Evolutionary conservation across 2,329 filamentous ascomycete species (phyloP).

Genomic region (Clonostachys rosea): DNA sequence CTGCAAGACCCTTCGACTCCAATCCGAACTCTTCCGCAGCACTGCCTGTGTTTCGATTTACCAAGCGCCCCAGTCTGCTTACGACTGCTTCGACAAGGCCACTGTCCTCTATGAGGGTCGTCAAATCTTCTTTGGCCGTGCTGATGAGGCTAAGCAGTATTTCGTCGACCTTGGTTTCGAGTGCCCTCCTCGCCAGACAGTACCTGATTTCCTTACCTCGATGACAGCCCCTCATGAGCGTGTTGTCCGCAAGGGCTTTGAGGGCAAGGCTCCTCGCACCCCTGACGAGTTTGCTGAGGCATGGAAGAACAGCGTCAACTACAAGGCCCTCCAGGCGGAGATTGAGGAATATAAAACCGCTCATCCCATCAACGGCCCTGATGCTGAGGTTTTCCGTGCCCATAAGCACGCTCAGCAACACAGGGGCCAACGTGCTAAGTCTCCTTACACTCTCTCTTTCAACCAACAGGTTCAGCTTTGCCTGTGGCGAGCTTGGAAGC

Average conservation of each 20-base stretch:
- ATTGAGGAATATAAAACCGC: constrained; percentile 49
- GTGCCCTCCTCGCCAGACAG: constrained; percentile 62
- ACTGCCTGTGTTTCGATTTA: constrained; percentile 71
- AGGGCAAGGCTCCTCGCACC: constrained; percentile 51
- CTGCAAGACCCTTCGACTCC: constrained; percentile 63
- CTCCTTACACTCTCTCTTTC: constrained; percentile 80
- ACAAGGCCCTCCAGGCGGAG: constrained; percentile 43
- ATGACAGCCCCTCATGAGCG: constrained; percentile 59
- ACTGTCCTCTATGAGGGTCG: constrained; percentile 54
- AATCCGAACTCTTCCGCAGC: constrained; percentile 61
- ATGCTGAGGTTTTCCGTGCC: constrained; percentile 52
- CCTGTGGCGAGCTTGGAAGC: constrained; percentile 73
- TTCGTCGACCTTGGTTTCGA: constrained; percentile 65
- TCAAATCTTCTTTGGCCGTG: constrained; percentile 59
- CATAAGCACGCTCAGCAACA: constrained; percentile 50
- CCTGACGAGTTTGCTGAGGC: constrained; percentile 56
- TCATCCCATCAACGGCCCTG: constrained; percentile 50
- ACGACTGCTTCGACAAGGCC: constrained; percentile 60
- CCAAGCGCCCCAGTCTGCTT: constrained; percentile 61
- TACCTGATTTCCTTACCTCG: constrained; percentile 68
- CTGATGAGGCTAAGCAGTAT: constrained; percentile 56
- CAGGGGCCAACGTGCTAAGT: constrained; percentile 57
- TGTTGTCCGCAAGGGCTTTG: constrained; percentile 48
- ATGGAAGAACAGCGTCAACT: constrained; percentile 52
- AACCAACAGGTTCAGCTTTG: constrained; percentile 73